phyloP scores from a whole-genome alignment of 345 rosid genomes.

The Corchorus olitorius region DNA sequence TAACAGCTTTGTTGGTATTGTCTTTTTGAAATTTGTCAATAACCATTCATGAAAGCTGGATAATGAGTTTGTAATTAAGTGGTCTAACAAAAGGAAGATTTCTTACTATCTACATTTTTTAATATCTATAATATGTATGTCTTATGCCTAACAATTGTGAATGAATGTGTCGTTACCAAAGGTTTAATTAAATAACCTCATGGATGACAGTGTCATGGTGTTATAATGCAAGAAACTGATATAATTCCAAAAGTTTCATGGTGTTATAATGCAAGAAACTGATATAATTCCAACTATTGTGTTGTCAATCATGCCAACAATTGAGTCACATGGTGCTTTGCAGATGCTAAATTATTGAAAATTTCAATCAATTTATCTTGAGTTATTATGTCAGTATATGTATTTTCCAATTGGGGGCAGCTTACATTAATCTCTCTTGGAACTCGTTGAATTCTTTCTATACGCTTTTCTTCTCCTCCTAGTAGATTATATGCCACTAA shows the following conservation, averaged over 20 bases:
- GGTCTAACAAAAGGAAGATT: neutral
- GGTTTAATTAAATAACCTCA: neutral
- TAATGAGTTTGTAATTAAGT: constrained; percentile 1
- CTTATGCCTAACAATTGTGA: neutral
- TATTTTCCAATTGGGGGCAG: neutral
- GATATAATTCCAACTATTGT: neutral
- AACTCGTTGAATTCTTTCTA: neutral
- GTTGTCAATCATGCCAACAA: neutral
- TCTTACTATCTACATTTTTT: neutral
- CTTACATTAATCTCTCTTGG: neutral
- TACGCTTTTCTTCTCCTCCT: neutral
- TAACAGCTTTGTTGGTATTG: neutral
- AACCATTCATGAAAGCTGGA: neutral
- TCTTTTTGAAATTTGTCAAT: neutral
- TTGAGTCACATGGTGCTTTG: neutral
- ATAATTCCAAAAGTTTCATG: neutral
- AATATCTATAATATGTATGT: neutral
- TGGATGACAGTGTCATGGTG: neutral
- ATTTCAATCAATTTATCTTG: neutral
- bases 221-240: neutral
- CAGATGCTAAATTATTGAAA: neutral
- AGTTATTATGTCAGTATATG: neutral
- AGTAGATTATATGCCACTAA: neutral
- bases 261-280: too few species aligned
- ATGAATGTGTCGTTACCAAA: neutral